Percentiles rank a stretch among this genome's conserved stretches.
phyloP scores from a whole-genome alignment of 2,329 filamentous ascomycete species.

The Colletotrichum navitas region DNA sequence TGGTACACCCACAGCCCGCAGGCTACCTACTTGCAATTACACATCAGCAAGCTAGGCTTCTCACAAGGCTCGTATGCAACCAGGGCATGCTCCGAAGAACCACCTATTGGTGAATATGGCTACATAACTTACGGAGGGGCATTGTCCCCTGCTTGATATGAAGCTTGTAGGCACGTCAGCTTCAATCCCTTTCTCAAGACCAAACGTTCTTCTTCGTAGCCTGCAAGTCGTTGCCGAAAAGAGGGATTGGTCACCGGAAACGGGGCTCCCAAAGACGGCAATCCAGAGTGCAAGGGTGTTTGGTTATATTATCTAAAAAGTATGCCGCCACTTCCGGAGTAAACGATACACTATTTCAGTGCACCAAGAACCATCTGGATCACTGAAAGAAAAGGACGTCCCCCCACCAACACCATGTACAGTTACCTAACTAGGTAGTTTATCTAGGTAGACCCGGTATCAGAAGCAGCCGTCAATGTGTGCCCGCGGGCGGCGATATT shows the following conservation, averaged over 20 bases:
- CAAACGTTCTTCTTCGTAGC: no score
- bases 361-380: not conserved
- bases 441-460: not conserved
- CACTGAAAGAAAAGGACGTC: not conserved
- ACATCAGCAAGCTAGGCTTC: not conserved
- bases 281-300: not conserved
- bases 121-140: no score
- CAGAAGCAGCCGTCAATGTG: conserved; percentile 7
- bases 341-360: not conserved
- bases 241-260: not conserved
- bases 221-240: not conserved
- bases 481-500: not conserved
- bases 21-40: not conserved
- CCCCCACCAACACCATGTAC: not conserved
- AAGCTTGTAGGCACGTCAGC: not conserved
- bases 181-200: not conserved
- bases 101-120: not conserved
- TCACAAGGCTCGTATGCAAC: not conserved
- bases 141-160: not conserved
- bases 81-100: not conserved
- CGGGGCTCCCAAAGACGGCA: not conserved
- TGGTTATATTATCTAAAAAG: not conserved
- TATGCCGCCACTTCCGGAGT: not conserved
- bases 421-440: not conserved
- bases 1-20: not conserved